A percentile compares a stretch with the other conserved stretches of the same genome.
phyloP scores from a whole-genome alignment of 2,329 filamentous ascomycete species.

The Pezicula carpinea region DNA sequence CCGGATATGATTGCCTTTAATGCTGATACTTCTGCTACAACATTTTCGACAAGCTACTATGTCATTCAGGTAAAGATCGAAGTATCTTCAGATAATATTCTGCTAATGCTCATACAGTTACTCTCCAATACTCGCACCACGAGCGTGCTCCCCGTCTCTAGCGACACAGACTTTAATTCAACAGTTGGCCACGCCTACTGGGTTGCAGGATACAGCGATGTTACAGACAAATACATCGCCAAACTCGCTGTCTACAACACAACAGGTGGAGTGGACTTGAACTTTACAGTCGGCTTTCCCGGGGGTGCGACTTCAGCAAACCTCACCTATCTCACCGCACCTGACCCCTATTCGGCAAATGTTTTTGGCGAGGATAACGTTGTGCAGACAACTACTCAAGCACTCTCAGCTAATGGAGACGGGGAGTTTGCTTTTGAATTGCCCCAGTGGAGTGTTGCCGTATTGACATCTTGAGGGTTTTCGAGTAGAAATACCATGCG shows the following conservation, averaged over 20 bases:
- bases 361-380: not conserved
- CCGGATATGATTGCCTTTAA: constrained; percentile 7
- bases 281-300: constrained; percentile 39
- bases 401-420: not conserved
- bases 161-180: constrained; percentile 24
- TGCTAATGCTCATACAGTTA: constrained; percentile 25
- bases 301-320: constrained; percentile 33
- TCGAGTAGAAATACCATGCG: too few species aligned
- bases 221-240: constrained; percentile 38
- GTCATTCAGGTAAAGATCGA: constrained; percentile 35
- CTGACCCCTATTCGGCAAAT: constrained; percentile 5
- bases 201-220: constrained; percentile 41
- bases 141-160: constrained; percentile 38
- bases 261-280: constrained; percentile 34
- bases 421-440: constrained; percentile 1
- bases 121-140: constrained; percentile 40
- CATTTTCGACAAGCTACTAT: constrained; percentile 44
- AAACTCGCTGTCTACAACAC: constrained; percentile 49
- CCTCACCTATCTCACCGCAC: constrained; percentile 39
- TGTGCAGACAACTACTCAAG: not conserved
- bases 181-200: constrained; percentile 38
- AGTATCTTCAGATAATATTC: constrained; percentile 1
- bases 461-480: constrained; percentile 11
- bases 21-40: constrained; percentile 38
- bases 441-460: constrained; percentile 2